phyloP scores from a whole-genome alignment of 2,329 filamentous ascomycete species.

The Phoma sp. region DNA sequence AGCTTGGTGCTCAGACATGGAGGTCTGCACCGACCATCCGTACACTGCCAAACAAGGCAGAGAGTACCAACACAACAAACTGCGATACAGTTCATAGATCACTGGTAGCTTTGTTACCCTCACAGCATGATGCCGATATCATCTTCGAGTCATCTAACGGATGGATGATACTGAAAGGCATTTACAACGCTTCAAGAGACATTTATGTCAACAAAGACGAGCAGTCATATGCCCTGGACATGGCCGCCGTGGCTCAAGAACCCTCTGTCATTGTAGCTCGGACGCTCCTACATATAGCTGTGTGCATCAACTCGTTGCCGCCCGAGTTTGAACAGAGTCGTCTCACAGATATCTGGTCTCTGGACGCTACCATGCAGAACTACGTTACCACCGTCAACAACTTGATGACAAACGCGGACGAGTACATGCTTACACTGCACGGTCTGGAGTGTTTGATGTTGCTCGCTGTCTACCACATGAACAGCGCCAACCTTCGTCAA shows the following conservation, averaged over 20 bases:
- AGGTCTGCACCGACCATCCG: constrained; percentile 39
- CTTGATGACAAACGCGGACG: constrained; percentile 42
- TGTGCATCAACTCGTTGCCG: constrained; percentile 44
- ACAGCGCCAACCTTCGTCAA: constrained; percentile 41
- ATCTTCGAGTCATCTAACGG: constrained; percentile 48
- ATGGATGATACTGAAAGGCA: constrained; percentile 43
- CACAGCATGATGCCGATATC: constrained; percentile 46
- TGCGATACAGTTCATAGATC: constrained; percentile 31
- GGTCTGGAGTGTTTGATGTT: constrained; percentile 45
- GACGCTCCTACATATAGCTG: constrained; percentile 44
- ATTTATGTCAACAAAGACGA: constrained; percentile 42
- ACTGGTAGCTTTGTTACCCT: constrained; percentile 40
- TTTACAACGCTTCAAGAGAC: constrained; percentile 40
- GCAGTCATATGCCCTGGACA: constrained; percentile 44
- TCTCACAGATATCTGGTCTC: constrained; percentile 39
- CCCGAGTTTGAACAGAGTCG: constrained; percentile 41
- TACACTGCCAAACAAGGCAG: constrained; percentile 29
- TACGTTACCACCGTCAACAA: constrained; percentile 43
- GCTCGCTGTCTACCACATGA: constrained; percentile 41
- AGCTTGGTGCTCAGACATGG: constrained; percentile 44
- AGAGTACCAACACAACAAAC: constrained; percentile 12
- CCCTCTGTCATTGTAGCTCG: constrained; percentile 42
- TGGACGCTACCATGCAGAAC: constrained; percentile 43
- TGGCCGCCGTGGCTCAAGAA: constrained; percentile 39
- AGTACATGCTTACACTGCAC: constrained; percentile 45